Evolutionary conservation across 2,329 filamentous ascomycete species (phyloP), one percentile per base, ranked within the genome.

Genomic region (Hypoxylon sp.): DNA sequence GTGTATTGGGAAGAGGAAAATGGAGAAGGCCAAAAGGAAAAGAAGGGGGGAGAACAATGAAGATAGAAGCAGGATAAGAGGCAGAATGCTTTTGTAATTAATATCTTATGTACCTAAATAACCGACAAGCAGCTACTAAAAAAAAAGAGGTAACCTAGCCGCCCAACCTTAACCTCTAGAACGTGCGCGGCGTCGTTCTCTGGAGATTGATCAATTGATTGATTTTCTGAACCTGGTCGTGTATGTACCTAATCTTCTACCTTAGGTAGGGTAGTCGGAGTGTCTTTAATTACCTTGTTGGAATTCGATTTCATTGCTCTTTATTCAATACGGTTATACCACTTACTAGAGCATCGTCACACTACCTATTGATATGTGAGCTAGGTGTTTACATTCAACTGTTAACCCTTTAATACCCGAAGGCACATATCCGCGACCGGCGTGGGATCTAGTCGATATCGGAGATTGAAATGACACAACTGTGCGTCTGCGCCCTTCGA

Each of bases 381-480:
- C 10, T 37, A 14, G 35, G 13, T 39, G 14, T 11, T 17, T 35
- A 26, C 33, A 5, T 37, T 35, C 9, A 22, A 31, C 14, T n/a
- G 11, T 22, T 10, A 24, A 26, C n/a, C 26, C 19, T 29, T 17
- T 13, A 6, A 39, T 42, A 39, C 29, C 46, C 26, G 29, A 17
- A 14, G 44, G 5, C 26, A 22, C 35, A 9, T 26, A 51, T 53
- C 61, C 61, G 61, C 26, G 35, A 63, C 61, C 53, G 53, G 61
- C 37, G 14, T 42, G 3, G 24, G 4, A 42, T 14, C 14, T 50
- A 57, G 52, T 58, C 61, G 53, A 63, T 47, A 63, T 63, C 61
- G 61, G 61, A 59, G 44, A 29, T 26, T 14, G 10, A 24, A 9
- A 42, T 48, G 44, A 17, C 44, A 52, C 10, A 51, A 14, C 33